These are phyloP conservation scores for Aspergillus luchuensis DNA, from an alignment of 2,329 filamentous ascomycete species.

Conservation along the genomic window DNA sequence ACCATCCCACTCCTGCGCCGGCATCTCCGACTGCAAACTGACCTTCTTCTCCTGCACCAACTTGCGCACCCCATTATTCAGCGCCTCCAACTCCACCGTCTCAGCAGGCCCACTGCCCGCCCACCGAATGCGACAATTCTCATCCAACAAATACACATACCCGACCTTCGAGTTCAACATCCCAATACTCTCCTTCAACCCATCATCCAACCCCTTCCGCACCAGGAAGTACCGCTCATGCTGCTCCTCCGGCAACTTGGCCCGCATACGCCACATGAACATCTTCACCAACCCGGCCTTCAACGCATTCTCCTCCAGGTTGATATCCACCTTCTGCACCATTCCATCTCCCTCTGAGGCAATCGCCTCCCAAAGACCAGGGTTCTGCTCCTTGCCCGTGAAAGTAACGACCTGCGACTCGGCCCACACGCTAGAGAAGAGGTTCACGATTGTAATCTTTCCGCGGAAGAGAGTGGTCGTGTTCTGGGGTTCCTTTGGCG, in stretches of 20 bases:
- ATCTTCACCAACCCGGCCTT: conserved; percentile 59
- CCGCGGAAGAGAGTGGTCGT: conserved; percentile 76
- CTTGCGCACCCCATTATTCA: conserved; percentile 46
- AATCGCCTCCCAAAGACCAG: conserved; percentile 67
- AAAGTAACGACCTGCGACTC: conserved; percentile 78
- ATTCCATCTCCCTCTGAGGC: conserved; percentile 42
- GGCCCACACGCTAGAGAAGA: conserved; percentile 86
- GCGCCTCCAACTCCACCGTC: conserved; percentile 42
- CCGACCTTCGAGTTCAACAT: conserved; percentile 89
- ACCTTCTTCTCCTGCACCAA: conserved; percentile 45
- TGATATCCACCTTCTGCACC: conserved; percentile 81
- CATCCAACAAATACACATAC: conserved; percentile 89
- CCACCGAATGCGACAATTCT: conserved; percentile 88
- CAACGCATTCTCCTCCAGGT: conserved; percentile 79
- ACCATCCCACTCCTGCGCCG: conserved; percentile 24
- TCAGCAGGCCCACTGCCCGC: conserved; percentile 68
- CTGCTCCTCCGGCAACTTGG: conserved; percentile 51
- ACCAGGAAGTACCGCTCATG: conserved; percentile 63
- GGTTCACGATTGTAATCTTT: conserved; percentile 73
- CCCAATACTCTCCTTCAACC: conserved; percentile 61
- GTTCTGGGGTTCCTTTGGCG: conserved; percentile 58
- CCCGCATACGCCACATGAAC: conserved; percentile 56
- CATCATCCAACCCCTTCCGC: conserved; percentile 57
- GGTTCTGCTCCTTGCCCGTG: conserved; percentile 65
- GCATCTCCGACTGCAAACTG: conserved; percentile 24